These are phyloP conservation scores for Cladosporium sp. DNA, from an alignment of 2,329 filamentous ascomycete genomes.

Conservation along the genomic window DNA sequence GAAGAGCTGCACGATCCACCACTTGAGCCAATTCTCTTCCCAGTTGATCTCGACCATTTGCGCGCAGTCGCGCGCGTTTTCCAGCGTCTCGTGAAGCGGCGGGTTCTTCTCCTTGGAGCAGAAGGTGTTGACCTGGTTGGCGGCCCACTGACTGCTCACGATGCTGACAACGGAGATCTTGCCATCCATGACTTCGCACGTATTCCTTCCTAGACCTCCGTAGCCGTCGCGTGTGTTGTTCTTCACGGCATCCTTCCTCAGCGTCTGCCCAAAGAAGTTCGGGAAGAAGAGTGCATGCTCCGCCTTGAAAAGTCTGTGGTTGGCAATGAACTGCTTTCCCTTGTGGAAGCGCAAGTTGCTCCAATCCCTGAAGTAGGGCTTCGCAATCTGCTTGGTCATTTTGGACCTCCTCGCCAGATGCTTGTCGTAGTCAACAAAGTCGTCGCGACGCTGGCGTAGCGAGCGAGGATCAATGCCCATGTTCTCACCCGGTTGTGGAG, in stretches of 20 bases:
- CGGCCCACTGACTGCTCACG: conserved; percentile 81
- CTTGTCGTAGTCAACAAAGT: conserved; percentile 80
- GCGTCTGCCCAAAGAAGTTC: conserved; percentile 77
- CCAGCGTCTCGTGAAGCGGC: conserved; percentile 60
- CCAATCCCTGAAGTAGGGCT: conserved; percentile 96
- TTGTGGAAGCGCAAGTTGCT: conserved; percentile 73
- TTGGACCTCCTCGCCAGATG: conserved; percentile 71
- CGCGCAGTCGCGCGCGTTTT: conserved; percentile 47
- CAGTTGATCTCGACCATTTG: conserved; percentile 86
- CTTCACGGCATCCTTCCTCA: conserved; percentile 64
- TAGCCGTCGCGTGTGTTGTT: conserved; percentile 49
- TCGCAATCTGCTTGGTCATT: conserved; percentile 70
- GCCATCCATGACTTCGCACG: conserved; percentile 68
- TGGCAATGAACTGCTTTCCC: conserved; percentile 88
- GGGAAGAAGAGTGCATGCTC: conserved; percentile 88
- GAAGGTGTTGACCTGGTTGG: conserved; percentile 72
- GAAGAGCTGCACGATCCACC: conserved; percentile 53
- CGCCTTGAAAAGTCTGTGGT: conserved; percentile 74
- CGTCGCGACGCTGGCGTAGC: conserved; percentile 63
- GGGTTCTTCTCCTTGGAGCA: conserved; percentile 62
- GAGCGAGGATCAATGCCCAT: conserved; percentile 67
- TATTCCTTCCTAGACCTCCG: conserved; percentile 51
- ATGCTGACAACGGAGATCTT: conserved; percentile 69
- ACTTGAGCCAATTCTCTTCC: conserved; percentile 70
- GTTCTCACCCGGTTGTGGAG: conserved; percentile 76